Evolutionary conservation across 768 basidiomycete species (phyloP), one percentile per base, ranked within the genome.

Genomic region (Phallus indusiatus): DNA sequence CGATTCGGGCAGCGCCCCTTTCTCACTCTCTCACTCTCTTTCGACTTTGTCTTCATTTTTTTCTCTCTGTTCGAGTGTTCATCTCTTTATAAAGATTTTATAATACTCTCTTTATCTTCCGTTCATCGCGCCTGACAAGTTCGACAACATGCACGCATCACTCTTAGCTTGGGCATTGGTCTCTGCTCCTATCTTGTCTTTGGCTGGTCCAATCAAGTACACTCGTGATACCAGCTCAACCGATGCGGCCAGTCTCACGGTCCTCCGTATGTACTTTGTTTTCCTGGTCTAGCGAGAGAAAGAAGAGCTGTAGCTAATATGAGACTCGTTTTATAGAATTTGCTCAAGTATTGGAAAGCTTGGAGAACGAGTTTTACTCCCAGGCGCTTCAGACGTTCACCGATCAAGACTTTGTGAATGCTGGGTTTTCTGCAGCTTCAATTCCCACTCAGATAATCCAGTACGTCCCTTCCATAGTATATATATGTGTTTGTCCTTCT

Each of bases 281-380:
- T 12, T 10, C 12, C 12, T 22, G 54, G n/a, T n/a, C n/a, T n/a
- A n/a, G n/a, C n/a, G n/a, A n/a, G n/a, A 51, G 55, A 36, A 12
- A 51, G 18, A 14, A 22, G 3, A 34, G 11, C 12, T 20, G 11
- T 51, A 14, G 2, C n/a, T 36, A 54, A 47, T 42, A n/a, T 36
- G 51, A 18, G 22, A 21, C 24, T 52, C 20, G n/a, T n/a, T n/a
- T n/a, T n/a, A 10, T 53, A 90, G 89, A 83, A 67, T 90, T 90
- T 63, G 86, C 88, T 49, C 75, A 83, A 67, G 82, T 87, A 53
- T 75, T 91, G 48, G 89, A 91, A 68, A 80, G 84, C 62, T 74
- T 90, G 16, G 89, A 90, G 69, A 77, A 77, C 12, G 64, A 73
- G 24, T 90, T 90, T 67, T 92, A 92, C 69, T 60, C 71, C 1